Evolutionary conservation across 2,329 filamentous ascomycete genomes (phyloP).

Genomic region (Diaporthe batatas): DNA sequence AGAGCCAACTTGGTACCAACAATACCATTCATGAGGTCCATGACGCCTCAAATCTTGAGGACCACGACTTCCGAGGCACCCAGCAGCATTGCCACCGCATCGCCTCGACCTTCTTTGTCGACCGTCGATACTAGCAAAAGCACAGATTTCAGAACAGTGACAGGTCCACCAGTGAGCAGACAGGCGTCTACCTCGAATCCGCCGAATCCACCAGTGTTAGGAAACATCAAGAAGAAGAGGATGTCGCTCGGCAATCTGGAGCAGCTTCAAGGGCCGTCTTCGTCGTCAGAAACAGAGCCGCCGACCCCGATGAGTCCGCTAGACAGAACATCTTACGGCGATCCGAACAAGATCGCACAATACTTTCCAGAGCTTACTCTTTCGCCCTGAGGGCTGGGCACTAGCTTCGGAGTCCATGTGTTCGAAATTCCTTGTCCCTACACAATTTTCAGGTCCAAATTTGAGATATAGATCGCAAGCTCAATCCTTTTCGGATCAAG

Average conservation of each 20-base stretch:
- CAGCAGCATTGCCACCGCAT: not conserved
- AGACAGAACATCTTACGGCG: slow-evolving; percentile 53
- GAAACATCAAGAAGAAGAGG: slow-evolving; percentile 57
- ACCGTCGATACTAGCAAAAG: slow-evolving; percentile 27
- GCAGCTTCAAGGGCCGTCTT: slow-evolving; percentile 35
- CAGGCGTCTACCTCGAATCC: slow-evolving; percentile 22
- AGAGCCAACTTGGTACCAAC: slow-evolving; percentile 47
- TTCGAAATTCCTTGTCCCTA: not conserved
- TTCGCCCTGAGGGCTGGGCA: slow-evolving; percentile 38
- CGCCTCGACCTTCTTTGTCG: slow-evolving; percentile 19
- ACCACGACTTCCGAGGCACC: slow-evolving; percentile 15
- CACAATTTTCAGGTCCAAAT: not conserved
- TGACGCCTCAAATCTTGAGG: slow-evolving; percentile 40
- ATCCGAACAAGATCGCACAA: slow-evolving; percentile 55
- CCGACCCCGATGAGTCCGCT: slow-evolving; percentile 46
- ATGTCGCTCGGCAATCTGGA: slow-evolving; percentile 50
- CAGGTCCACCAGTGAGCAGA: slow-evolving; percentile 43
- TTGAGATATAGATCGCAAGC: not conserved
- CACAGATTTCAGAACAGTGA: slow-evolving; percentile 44
- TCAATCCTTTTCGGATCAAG: slow-evolving; percentile 12
- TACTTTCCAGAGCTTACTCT: slow-evolving; percentile 54
- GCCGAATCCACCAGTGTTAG: slow-evolving; percentile 48
- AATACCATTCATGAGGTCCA: slow-evolving; percentile 49
- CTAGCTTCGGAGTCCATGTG: not conserved
- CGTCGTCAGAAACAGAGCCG: slow-evolving; percentile 41